Evolutionary conservation across 768 basidiomycete genomes (phyloP).

Genomic region (Exsudoporus frostii): DNA sequence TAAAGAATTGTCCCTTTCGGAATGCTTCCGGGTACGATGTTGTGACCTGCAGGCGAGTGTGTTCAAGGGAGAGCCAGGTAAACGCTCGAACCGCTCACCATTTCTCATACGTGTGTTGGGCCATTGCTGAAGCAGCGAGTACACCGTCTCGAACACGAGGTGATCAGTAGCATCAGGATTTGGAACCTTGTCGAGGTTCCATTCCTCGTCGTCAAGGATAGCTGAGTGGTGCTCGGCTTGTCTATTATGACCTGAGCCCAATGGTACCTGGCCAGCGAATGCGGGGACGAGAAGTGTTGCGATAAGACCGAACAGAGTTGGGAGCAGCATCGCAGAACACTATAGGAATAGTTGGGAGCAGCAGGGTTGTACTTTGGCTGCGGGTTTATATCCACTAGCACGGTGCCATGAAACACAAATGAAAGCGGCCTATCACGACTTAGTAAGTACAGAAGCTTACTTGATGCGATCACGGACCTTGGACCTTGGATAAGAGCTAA

Average conservation of each 20-base stretch:
- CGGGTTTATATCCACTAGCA: too few species aligned
- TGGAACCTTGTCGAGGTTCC: conserved; percentile 25
- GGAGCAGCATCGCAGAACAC: not conserved
- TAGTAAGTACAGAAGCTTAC: too few species aligned
- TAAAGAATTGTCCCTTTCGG: conserved; percentile 37
- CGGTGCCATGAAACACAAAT: too few species aligned
- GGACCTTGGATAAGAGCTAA: too few species aligned
- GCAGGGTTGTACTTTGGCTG: too few species aligned
- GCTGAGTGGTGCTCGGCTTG: not conserved
- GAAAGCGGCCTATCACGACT: too few species aligned
- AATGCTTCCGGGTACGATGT: conserved; percentile 31
- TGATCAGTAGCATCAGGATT: conserved; percentile 27
- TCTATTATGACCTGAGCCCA: not conserved
- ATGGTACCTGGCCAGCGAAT: conserved; percentile 7
- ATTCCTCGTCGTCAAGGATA: not conserved
- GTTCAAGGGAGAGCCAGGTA: conserved; percentile 15
- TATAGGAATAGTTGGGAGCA: not conserved
- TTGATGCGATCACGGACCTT: too few species aligned
- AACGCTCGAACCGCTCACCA: conserved; percentile 25
- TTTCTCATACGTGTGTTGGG: conserved; percentile 46
- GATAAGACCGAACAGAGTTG: not conserved
- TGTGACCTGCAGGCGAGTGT: conserved; percentile 18
- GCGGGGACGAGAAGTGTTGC: not conserved
- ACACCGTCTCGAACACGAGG: conserved; percentile 24
- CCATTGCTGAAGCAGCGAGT: conserved; percentile 40